phyloP scores from a whole-genome alignment of 352 stramenopile genomes.

The Phytopythium cucurbitacearum region DNA sequence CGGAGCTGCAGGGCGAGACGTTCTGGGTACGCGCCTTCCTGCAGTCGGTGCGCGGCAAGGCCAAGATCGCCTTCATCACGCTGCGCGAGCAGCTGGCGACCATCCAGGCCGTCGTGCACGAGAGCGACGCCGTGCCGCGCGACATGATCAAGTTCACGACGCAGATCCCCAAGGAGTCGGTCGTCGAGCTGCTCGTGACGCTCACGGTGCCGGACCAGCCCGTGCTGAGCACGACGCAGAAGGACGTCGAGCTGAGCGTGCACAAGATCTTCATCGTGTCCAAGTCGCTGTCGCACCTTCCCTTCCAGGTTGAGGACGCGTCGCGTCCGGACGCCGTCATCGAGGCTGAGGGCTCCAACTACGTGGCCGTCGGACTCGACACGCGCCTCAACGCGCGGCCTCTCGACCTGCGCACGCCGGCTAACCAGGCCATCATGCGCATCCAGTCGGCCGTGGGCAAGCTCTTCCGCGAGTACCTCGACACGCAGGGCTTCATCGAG shows the following conservation, averaged over 20 bases:
- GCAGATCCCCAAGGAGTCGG: constrained; percentile 92
- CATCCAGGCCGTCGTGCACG: constrained; percentile 91
- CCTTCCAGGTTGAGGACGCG: constrained; percentile 95
- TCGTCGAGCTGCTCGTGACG: constrained; percentile 95
- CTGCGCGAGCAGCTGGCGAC: constrained; percentile 95
- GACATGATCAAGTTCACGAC: constrained; percentile 98
- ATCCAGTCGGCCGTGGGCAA: constrained; percentile 96
- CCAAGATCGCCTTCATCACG: constrained; percentile 96
- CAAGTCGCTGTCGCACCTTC: constrained; percentile 89
- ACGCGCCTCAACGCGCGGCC: constrained; percentile 94
- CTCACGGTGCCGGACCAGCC: constrained; percentile 83
- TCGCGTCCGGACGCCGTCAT: constrained; percentile 82
- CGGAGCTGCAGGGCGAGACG: constrained; percentile 77
- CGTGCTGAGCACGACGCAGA: constrained; percentile 93
- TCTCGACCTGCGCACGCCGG: constrained; percentile 97
- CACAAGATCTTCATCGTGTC: constrained; percentile 94
- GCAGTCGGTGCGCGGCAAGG: constrained; percentile 92
- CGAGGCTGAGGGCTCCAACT: constrained; percentile 80
- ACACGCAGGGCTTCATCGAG: constrained; percentile 95
- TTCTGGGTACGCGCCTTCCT: constrained; percentile 95
- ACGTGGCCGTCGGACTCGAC: constrained; percentile 87
- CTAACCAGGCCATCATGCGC: constrained; percentile 98
- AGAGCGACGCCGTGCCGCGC: constrained; percentile 87
- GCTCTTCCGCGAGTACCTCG: constrained; percentile 97
- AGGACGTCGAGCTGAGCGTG: constrained; percentile 94